Conservation (phyloP, 352 stramenopile genomes). For the Globisporangium orthogonon region DNA sequence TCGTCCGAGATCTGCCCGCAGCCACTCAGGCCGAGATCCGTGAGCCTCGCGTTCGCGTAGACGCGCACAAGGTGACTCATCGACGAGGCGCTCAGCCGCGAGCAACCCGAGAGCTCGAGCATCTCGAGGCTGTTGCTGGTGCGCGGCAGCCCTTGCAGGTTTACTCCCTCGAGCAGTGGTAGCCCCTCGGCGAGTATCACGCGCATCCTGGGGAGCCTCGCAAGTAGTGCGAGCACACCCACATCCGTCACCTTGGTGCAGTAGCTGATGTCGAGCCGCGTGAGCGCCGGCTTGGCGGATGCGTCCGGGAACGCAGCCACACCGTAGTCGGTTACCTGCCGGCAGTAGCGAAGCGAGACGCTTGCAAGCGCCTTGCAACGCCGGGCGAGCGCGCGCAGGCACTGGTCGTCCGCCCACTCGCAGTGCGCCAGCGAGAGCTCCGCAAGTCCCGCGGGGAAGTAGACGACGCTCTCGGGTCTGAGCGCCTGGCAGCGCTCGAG, state of each 20-base stretch:
- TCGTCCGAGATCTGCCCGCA: constrained; percentile 53
- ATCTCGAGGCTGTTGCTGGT: constrained; percentile 19
- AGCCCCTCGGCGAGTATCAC: constrained; percentile 32
- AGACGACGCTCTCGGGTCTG: constrained; percentile 4
- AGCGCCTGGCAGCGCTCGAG: constrained; percentile 20
- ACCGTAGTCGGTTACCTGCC: constrained; percentile 61
- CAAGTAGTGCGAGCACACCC: constrained; percentile 42
- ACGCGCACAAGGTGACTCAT: constrained; percentile 37
- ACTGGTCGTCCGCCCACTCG: constrained; percentile 59
- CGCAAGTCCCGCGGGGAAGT: constrained; percentile 20
- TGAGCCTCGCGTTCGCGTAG: constrained; percentile 22
- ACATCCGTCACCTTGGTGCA: constrained; percentile 58
- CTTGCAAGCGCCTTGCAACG: constrained; percentile 28
- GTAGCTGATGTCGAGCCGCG: constrained; percentile 44
- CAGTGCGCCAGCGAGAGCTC: constrained; percentile 56
- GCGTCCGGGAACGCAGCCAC: constrained; percentile 50
- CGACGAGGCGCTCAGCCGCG: constrained; percentile 31
- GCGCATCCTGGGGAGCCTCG: constrained; percentile 27
- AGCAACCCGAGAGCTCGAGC: constrained; percentile 29
- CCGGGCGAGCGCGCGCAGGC: constrained; percentile 29
- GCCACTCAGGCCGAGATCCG: constrained; percentile 43
- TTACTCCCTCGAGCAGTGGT: constrained; percentile 50
- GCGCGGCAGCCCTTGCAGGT: constrained; percentile 36
- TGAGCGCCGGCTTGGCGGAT: constrained; percentile 16
- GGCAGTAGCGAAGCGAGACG: constrained; percentile 40